Percentiles rank a stretch among this genome's conserved stretches.
Conservation (phyloP, 2,329 filamentous ascomycete genomes). For the Calonectria ilicicola region DNA sequence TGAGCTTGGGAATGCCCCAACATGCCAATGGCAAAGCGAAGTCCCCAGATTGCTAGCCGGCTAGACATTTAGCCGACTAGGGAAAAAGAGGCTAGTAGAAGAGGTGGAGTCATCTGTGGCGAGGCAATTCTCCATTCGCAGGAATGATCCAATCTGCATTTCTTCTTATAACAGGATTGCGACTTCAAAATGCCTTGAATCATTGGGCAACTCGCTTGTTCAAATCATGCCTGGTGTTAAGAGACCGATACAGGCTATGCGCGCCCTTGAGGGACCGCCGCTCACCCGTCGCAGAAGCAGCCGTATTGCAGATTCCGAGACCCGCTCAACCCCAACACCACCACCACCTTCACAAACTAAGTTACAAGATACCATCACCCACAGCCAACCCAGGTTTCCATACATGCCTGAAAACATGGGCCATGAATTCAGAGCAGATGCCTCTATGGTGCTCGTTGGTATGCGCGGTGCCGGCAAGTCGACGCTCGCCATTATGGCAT, state of each 20-base stretch:
- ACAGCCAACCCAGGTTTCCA: not conserved
- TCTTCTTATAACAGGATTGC: too few species aligned
- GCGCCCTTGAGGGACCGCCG: not conserved
- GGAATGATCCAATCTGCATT: not conserved
- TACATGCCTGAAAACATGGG: not conserved
- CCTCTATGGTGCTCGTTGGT: conserved; percentile 80
- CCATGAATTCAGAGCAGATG: conserved; percentile 65
- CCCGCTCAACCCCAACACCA: not conserved
- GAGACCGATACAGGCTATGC: not conserved
- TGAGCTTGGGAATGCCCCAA: not conserved
- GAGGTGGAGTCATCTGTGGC: not conserved
- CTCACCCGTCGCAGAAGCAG: conserved; percentile 2
- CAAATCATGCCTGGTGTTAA: not conserved
- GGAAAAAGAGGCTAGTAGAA: not conserved
- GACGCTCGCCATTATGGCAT: conserved; percentile 80
- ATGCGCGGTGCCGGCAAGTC: conserved; percentile 81
- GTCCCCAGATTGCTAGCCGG: not conserved
- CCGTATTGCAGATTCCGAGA: not conserved
- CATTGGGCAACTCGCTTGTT: not conserved
- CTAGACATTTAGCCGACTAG: not conserved
- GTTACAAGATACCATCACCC: not conserved
- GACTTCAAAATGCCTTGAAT: not conserved
- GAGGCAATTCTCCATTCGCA: not conserved
- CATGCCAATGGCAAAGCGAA: not conserved
- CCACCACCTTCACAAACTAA: not conserved